Evolutionary conservation across 2,329 filamentous ascomycete genomes (phyloP).

Genomic region (Thyridium curvatum): DNA sequence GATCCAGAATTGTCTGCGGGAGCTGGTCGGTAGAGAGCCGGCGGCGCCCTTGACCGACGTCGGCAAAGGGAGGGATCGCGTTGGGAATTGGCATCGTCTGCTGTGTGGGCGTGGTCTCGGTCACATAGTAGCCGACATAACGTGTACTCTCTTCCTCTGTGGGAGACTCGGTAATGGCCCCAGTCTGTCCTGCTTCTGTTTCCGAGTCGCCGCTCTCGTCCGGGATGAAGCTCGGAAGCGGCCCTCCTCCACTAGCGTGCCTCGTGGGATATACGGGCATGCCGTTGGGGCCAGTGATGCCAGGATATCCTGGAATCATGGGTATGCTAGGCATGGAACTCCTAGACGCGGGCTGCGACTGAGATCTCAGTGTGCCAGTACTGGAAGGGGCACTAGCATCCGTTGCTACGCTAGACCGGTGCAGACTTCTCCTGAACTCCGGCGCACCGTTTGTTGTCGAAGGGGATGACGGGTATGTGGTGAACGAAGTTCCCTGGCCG

Average conservation of each 20-base stretch:
- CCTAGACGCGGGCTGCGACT: slow-evolving; percentile 59
- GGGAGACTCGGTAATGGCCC: slow-evolving; percentile 34
- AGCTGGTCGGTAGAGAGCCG: slow-evolving; percentile 47
- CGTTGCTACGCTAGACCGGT: slow-evolving; percentile 44
- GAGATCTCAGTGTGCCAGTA: slow-evolving; percentile 53
- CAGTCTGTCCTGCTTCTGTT: slow-evolving; percentile 36
- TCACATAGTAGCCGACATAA: slow-evolving; percentile 30
- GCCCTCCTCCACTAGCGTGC: slow-evolving; percentile 37
- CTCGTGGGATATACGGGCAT: slow-evolving; percentile 26
- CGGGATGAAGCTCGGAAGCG: slow-evolving; percentile 49
- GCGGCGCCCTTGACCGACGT: slow-evolving; percentile 36
- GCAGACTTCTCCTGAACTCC: slow-evolving; percentile 52
- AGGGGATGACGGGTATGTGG: slow-evolving; percentile 51
- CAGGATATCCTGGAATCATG: slow-evolving; percentile 17
- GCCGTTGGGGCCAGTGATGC: slow-evolving; percentile 26
- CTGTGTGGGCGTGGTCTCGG: slow-evolving; percentile 19
- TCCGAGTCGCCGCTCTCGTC: slow-evolving; percentile 42
- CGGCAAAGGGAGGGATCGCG: slow-evolving; percentile 39
- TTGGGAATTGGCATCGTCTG: slow-evolving; percentile 20
- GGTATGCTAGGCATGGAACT: slow-evolving; percentile 19
- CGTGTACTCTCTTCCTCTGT: slow-evolving; percentile 38
- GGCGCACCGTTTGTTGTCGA: slow-evolving; percentile 33
- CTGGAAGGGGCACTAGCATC: slow-evolving; percentile 41
- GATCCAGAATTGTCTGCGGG: slow-evolving; percentile 46
- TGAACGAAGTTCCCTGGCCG: slow-evolving; percentile 25